Conservation (phyloP, 441 rosid species). For the Flueggea neowawraea region DNA sequence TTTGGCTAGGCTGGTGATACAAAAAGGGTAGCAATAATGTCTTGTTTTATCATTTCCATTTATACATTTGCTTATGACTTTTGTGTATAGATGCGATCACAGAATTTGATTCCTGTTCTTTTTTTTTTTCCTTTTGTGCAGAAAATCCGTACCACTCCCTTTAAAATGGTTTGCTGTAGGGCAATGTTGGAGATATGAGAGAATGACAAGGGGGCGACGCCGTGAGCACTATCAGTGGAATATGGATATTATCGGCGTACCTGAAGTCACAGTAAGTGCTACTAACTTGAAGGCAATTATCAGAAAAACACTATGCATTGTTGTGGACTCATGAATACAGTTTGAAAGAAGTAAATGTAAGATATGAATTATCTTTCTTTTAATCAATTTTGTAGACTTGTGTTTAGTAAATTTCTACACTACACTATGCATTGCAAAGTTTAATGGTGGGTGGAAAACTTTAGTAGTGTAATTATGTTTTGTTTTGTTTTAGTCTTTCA, state of each 20-base stretch:
- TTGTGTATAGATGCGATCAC: constrained; percentile 54
- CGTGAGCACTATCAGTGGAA: constrained; percentile 99
- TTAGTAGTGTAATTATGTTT: background rate
- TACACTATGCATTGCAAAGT: too few species aligned
- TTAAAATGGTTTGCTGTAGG: constrained; percentile 96
- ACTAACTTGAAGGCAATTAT: background rate
- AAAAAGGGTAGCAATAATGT: constrained; percentile 58
- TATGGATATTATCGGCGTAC: constrained; percentile 93
- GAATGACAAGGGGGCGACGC: constrained; percentile 94
- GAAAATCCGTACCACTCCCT: constrained; percentile 86
- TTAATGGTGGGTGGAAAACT: too few species aligned
- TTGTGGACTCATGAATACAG: background rate
- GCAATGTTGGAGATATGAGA: constrained; percentile 96
- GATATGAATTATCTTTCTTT: too few species aligned
- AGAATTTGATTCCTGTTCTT: constrained; percentile 57
- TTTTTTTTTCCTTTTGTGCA: constrained; percentile 45
- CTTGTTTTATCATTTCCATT: background rate
- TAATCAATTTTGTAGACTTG: too few species aligned
- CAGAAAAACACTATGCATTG: background rate
- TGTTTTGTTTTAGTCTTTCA: constrained; percentile 4
- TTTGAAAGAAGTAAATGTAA: too few species aligned
- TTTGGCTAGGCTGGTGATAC: constrained; percentile 84
- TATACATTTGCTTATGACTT: constrained; percentile 33
- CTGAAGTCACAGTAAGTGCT: constrained; percentile 67
- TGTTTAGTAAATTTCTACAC: too few species aligned